Evolutionary conservation across 805 yeast species (phyloP), one percentile per base, ranked within the genome.

Genomic region (Ogataea glucozyma): DNA sequence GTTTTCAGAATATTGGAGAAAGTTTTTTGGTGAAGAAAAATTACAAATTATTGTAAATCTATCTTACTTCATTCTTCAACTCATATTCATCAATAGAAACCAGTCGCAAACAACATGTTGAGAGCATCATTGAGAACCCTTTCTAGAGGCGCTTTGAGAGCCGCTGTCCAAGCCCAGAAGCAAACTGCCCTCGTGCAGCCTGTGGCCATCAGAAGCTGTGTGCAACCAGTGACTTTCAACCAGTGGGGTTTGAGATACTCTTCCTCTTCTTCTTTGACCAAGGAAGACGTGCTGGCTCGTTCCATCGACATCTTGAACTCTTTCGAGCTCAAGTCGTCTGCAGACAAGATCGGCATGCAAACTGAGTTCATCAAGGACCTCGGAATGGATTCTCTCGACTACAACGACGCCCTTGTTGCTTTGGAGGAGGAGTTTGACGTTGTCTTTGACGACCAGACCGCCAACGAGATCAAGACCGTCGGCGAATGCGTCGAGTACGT

Each of bases 341-440:
- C 54, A 11, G 56, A 52, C 24, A 46, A 56, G 26, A 64, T 67
- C 27, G 50, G 57, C 6, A 24, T 56, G 49, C 73, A 68, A 33
- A 69, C 83, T 26, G 71, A 76, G 46, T 78, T 78, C 64, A 73
- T 71, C 54, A 76, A 76, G 55, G 95, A 87, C 60, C 76, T 87
- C 54, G 91, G 90, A n/a, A 77, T 87, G 62, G 99, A 91, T 68
- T 87, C 96, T 8, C 76, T 91, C 54, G 99, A 91, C 62, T 85
- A 93, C 50, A 96, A 91, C 49, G 99, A 91, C 72, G 90, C 93
- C 43, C 77, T 93, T 57, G 96, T 93, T 67, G 96, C 96, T 44
- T 83, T 91, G 60, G 99, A 91, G 74, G 97, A 90, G 75, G 90
- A 83, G 65, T 83, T 83, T 53, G 73, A 72, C 44, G 64, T 73